These are phyloP conservation scores for Diplocarpon mali DNA, from an alignment of 2,329 filamentous ascomycete genomes.

Conservation along the genomic window DNA sequence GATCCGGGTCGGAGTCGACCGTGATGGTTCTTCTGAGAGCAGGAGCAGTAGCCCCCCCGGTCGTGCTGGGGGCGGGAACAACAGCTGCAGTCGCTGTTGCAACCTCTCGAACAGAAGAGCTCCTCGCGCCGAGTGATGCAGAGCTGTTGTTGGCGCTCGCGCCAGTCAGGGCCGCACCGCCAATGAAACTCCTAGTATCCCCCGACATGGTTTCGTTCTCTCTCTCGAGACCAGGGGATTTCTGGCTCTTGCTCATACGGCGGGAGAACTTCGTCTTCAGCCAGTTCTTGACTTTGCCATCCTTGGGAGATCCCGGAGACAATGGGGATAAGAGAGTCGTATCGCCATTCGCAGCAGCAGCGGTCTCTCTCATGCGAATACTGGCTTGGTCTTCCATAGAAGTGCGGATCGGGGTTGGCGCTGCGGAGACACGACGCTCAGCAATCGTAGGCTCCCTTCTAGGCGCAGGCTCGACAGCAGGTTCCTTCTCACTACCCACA, in stretches of 20 bases:
- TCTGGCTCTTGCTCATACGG: conserved; percentile 19
- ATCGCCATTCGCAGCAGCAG: conserved; percentile 14
- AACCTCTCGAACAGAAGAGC: conserved; percentile 14
- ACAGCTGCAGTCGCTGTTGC: conserved; percentile 5
- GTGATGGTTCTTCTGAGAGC: background rate
- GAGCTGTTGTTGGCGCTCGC: conserved; percentile 35
- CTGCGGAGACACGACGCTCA: conserved; percentile 9
- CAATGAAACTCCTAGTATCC: conserved; percentile 34
- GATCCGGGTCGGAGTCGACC: conserved; percentile 1
- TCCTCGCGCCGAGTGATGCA: conserved; percentile 26
- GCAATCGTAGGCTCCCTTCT: conserved; percentile 7
- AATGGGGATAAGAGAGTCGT: conserved; percentile 15
- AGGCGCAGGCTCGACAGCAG: conserved; percentile 1
- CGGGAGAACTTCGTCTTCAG: conserved; percentile 42
- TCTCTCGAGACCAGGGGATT: conserved; percentile 7
- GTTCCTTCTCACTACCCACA: background rate
- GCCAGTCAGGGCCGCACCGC: conserved; percentile 37
- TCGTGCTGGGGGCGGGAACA: conserved; percentile 1
- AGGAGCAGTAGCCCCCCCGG: background rate
- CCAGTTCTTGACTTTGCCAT: conserved; percentile 35
- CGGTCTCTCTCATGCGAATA: conserved; percentile 16
- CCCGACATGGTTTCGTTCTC: conserved; percentile 12
- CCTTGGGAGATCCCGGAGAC: conserved; percentile 8
- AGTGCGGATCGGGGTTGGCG: conserved; percentile 16
- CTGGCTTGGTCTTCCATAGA: conserved; percentile 24